Percentiles rank a stretch among this genome's conserved stretches.
Conservation (phyloP, 164 flowering plant species). For the Malania oleifera region DNA sequence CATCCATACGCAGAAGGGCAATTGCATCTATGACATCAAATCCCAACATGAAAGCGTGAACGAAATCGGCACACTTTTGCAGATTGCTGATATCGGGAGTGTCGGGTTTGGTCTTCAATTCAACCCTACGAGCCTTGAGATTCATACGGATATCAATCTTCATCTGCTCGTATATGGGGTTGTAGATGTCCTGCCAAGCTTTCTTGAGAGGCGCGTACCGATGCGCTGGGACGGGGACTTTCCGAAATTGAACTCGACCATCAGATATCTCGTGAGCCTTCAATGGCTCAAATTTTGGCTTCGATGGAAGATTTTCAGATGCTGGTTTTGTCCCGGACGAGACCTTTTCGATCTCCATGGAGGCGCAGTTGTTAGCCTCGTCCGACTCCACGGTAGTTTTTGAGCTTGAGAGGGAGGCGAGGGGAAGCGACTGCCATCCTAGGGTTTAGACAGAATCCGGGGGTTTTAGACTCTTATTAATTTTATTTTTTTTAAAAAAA, state of each 20-base stretch:
- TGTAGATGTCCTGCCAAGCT: constrained; percentile 51
- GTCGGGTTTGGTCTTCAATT: constrained; percentile 42
- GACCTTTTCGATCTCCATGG: constrained; percentile 27
- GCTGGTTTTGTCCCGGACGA: background rate
- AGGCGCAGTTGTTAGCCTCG: constrained; percentile 4
- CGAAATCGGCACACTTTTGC: constrained; percentile 55
- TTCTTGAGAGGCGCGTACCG: constrained; percentile 51
- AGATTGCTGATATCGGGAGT: constrained; percentile 53
- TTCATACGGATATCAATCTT: constrained; percentile 56
- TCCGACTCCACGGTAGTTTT: constrained; percentile 15
- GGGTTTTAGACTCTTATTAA: too few species aligned
- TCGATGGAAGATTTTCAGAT: constrained; percentile 16
- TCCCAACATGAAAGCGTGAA: constrained; percentile 54
- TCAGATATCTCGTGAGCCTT: constrained; percentile 51
- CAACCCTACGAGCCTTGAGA: constrained; percentile 48
- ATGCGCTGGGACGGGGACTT: constrained; percentile 48
- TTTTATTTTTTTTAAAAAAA: too few species aligned
- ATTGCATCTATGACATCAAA: constrained; percentile 46
- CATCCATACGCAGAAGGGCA: constrained; percentile 48
- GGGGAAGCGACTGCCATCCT: too few species aligned
- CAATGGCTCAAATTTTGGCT: constrained; percentile 36
- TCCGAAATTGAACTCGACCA: constrained; percentile 41
- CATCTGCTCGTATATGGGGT: constrained; percentile 46
- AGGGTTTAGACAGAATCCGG: too few species aligned
- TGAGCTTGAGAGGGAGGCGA: too few species aligned